Evolutionary conservation across 768 basidiomycete genomes (phyloP).

Genomic region (Sporobolomyces phaffii): DNA sequence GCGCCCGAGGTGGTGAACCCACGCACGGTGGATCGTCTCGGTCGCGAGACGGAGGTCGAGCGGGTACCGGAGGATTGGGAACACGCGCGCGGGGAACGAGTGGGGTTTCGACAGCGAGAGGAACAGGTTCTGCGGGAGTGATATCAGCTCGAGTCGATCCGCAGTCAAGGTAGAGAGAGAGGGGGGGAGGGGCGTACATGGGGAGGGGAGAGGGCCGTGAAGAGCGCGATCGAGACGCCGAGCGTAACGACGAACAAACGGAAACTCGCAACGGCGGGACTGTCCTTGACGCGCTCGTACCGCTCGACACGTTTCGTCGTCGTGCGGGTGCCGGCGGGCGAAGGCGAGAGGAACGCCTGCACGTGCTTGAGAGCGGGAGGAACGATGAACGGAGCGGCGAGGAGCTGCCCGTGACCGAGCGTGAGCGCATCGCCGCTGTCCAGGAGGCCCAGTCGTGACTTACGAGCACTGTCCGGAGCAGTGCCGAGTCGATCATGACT

Average conservation of each 20-base stretch:
- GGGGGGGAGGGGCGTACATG: constrained; percentile 1
- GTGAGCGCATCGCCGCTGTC: not conserved
- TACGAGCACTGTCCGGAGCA: constrained; percentile 8
- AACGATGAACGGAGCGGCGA: constrained; percentile 11
- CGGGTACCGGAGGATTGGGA: constrained; percentile 28
- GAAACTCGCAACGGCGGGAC: not conserved
- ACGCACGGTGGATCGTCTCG: constrained; percentile 14
- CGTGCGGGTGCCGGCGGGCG: not conserved
- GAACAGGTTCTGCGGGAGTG: constrained; percentile 23
- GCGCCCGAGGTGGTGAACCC: not conserved
- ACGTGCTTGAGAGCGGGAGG: not conserved
- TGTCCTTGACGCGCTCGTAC: not conserved
- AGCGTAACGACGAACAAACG: constrained; percentile 23
- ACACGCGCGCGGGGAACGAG: constrained; percentile 9
- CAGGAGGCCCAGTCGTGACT: not conserved
- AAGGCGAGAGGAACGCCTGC: constrained; percentile 11
- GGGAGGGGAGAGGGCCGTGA: constrained; percentile 8
- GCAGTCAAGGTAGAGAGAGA: not conserved
- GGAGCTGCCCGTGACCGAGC: constrained; percentile 1
- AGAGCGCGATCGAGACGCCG: constrained; percentile 13
- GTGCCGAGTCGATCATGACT: not conserved
- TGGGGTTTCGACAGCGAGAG: constrained; percentile 24
- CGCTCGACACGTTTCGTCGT: not conserved
- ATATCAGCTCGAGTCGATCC: too few relatives aligned
- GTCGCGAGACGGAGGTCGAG: constrained; percentile 33